phyloP scores from a whole-genome alignment of 108 stramenopile species.

The Bacterosira constricta region DNA sequence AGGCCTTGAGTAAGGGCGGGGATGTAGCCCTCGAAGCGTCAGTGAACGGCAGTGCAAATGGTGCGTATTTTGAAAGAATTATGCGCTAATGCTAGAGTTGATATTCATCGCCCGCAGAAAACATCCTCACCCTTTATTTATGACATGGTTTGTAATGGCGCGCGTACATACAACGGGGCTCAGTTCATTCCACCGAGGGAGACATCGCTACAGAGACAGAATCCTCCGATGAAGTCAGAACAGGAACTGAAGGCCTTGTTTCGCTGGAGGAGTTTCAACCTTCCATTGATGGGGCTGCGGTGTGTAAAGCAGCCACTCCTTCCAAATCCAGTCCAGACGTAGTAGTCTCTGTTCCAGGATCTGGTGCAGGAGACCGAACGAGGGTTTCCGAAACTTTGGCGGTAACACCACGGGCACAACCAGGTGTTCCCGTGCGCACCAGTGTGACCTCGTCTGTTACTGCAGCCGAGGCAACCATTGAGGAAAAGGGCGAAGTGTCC shows the following conservation, averaged over 20 bases:
- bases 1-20: background rate
- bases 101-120: too few species aligned
- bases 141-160: too few species aligned
- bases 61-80: background rate
- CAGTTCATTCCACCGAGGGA: background rate
- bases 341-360: too few species aligned
- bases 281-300: too few species aligned
- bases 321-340: background rate
- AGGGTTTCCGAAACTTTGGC: background rate
- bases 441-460: background rate
- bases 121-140: too few species aligned
- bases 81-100: background rate
- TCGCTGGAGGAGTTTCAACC: background rate
- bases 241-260: background rate
- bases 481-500: conserved; percentile 74
- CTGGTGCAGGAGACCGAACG: too few species aligned
- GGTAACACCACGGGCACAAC: background rate
- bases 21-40: background rate
- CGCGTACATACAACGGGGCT: background rate
- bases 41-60: background rate
- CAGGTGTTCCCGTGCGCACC: conserved; percentile 12
- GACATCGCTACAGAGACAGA: background rate
- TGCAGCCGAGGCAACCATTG: conserved; percentile 28
- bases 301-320: background rate
- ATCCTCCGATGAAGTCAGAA: background rate